These are phyloP conservation scores for Canavalia ensiformis DNA, from an alignment of 306 rosid species.

Conservation along the genomic window DNA sequence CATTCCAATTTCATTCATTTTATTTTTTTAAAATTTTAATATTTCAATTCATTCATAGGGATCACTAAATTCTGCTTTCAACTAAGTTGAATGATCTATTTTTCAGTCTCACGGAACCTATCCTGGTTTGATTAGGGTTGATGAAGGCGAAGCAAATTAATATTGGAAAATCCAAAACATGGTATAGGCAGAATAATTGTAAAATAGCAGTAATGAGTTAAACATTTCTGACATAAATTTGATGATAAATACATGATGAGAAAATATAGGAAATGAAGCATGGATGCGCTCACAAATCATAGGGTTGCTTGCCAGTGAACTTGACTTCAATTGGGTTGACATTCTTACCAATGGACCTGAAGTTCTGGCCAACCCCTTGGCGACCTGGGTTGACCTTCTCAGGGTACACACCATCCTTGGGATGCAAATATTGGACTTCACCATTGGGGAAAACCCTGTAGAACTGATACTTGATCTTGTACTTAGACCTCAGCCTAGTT, in stretches of 20 bases:
- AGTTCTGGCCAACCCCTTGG: conserved; percentile 88
- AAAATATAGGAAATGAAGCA: conserved; percentile 8
- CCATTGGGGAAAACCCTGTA: conserved; percentile 99
- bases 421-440: conserved; percentile 95
- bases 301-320: conserved; percentile 94
- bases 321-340: conserved; percentile 89
- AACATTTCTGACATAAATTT: conserved; percentile 38
- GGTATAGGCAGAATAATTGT: conserved; percentile 4
- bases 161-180: conserved; percentile 2
- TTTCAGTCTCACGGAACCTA: not conserved
- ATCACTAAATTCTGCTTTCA: no score
- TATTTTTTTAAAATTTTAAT: no score
- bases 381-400: conserved; percentile 98
- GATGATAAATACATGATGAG: conserved; percentile 34
- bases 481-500: conserved; percentile 86
- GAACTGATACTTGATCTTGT: conserved; percentile 97
- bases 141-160: conserved; percentile 27
- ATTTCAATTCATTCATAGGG: not conserved
- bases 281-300: conserved; percentile 61
- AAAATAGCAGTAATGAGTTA: conserved; percentile 11
- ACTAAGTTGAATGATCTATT: not conserved
- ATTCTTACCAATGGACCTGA: conserved; percentile 95
- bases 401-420: conserved; percentile 97
- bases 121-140: not conserved
- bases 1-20: no score